Conservation (phyloP, 345 rosid genomes). For the Camelina neglecta region DNA sequence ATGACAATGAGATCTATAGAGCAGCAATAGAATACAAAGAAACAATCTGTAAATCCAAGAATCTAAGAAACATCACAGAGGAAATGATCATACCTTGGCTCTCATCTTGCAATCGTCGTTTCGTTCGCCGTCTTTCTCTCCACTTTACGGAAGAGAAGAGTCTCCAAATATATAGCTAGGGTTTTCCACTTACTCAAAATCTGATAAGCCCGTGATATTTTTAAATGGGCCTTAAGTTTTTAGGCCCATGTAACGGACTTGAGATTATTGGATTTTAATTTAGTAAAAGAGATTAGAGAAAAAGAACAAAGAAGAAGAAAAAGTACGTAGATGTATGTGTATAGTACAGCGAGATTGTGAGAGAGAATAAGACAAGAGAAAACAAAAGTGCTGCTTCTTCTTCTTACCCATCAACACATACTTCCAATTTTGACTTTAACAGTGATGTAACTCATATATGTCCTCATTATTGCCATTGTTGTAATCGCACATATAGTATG, state of each 20-base stretch:
- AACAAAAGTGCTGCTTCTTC: constrained; percentile 15
- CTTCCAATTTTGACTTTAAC: constrained; percentile 36
- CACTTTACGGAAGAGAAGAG: not conserved
- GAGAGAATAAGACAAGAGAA: constrained; percentile 28
- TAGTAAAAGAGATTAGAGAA: not conserved
- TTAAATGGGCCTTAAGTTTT: not conserved
- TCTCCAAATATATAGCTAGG: constrained; percentile 37
- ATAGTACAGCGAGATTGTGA: constrained; percentile 10
- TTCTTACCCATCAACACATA: constrained; percentile 25
- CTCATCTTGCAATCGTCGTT: constrained; percentile 38
- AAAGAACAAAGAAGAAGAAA: not conserved
- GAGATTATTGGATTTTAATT: not conserved
- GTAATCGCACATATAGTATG: not conserved
- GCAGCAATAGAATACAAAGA: not conserved
- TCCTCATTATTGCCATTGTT: constrained; percentile 28
- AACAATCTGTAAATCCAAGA: not conserved
- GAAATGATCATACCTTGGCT: constrained; percentile 31
- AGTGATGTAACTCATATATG: constrained; percentile 17
- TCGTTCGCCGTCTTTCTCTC: not conserved
- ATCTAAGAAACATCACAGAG: not conserved
- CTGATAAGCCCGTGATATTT: not conserved
- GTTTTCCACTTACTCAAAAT: not conserved
- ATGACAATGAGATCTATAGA: not conserved
- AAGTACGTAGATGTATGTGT: not conserved
- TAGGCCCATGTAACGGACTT: constrained; percentile 28